These are phyloP conservation scores for Acacia confusa DNA, from an alignment of 306 rosid genomes.

Conservation along the genomic window DNA sequence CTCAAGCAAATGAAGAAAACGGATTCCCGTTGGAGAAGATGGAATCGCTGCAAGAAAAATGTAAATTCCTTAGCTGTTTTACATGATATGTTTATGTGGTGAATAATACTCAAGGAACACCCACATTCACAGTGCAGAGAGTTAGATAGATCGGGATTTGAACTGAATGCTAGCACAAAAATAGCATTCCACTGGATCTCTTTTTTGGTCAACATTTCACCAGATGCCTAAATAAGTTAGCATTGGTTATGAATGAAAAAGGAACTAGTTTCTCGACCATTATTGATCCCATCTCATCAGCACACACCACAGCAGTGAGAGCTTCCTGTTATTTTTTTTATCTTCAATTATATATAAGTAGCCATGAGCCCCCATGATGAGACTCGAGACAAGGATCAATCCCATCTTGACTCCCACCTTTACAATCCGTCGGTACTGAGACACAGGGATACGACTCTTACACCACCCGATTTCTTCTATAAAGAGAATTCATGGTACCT, in stretches of 20 bases:
- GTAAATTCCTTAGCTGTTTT: not conserved
- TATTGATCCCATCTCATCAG: not conserved
- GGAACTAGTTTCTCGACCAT: not conserved
- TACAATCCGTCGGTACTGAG: not conserved
- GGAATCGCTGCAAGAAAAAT: conserved; percentile 58
- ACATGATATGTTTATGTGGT: not conserved
- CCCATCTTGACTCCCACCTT: not conserved
- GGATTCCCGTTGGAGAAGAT: conserved; percentile 59
- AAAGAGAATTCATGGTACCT: conserved; percentile 48
- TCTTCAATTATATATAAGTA: not conserved
- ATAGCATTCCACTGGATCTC: not conserved
- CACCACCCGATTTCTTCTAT: conserved; percentile 6
- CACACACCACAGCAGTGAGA: not conserved
- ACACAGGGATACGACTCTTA: not conserved
- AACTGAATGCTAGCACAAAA: not conserved
- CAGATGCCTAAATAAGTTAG: not conserved
- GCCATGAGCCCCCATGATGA: not conserved
- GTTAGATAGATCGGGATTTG: not conserved
- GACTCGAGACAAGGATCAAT: not conserved
- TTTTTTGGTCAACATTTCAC: conserved; percentile 1
- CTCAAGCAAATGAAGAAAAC: conserved; percentile 61
- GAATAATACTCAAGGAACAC: not conserved
- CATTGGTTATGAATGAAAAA: not conserved
- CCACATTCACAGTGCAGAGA: not conserved
- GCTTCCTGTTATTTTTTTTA: not conserved